Base-by-base conservation (phyloP, 176 grass and related monocot species). In the Raddia distichophylla region DNA sequence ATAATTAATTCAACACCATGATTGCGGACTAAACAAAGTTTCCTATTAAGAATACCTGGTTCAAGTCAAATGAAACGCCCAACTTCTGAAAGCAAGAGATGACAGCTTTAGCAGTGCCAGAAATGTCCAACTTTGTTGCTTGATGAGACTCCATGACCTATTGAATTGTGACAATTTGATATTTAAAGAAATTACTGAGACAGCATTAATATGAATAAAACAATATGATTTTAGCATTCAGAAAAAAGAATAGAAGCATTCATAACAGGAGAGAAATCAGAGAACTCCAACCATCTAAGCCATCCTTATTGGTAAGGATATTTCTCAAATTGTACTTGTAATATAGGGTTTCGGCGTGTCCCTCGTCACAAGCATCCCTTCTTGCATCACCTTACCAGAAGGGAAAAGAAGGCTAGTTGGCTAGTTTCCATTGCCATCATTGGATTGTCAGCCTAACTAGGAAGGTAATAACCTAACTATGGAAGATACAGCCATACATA, bases 101-200 rank as follows among this genome's bases (percentile, higher is more conserved):
- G 32, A 93, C 92, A 78, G 92, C 88, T 85, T 98, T 94, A 33
- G 95, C 92, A 69, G 92, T 98, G 51, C 92, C 92, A 83, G 92
- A 98, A 70, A 91, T 81, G 33, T 98, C 95, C 80, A 98, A 86
- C 76, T 98, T 98, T 64, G 80, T 79, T 11, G 88, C 81, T 87
- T 94, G 95, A 88, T 94, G 95, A 22, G 92, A 98, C 78, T 98
- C 95, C 95, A 98, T 94, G 56, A 94, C 95, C 95, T 98, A 71
- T 33, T 40, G 37, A 40, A 40, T 40, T 60, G 51, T 69, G 82
- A 49, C 62, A 79, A 45, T 85, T 80, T 34, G 70, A 64, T 5
- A 69, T 34, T 61, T 52, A 60, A 83, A 70, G 77, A 74, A 13
- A 48, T 46, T 12, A 17, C 27, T 27, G 58, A 55, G 19, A 60